Percentiles rank a stretch among this genome's conserved stretches.
phyloP scores from a whole-genome alignment of 2,329 filamentous ascomycete genomes.

The Alternaria conjuncta region DNA sequence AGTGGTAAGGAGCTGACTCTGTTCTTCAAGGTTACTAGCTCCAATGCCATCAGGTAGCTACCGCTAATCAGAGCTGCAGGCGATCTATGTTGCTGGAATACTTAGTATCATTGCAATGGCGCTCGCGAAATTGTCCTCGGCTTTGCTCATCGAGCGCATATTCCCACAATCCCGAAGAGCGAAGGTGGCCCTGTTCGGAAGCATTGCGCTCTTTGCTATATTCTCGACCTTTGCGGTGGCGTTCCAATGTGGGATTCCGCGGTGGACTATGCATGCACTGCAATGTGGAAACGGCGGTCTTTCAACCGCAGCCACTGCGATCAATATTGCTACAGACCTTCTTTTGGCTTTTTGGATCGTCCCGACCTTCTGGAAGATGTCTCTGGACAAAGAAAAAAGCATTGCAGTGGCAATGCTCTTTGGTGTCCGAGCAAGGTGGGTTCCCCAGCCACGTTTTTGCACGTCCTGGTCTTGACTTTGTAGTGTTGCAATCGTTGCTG shows the following conservation, averaged over 20 bases:
- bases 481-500: slow-evolving; percentile 18
- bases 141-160: slow-evolving; percentile 26
- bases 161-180: slow-evolving; percentile 18
- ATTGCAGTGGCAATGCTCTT: slow-evolving; percentile 20
- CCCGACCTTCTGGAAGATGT: slow-evolving; percentile 26
- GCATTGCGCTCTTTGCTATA: slow-evolving; percentile 17
- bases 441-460: neutral
- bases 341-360: slow-evolving; percentile 34
- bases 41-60: neutral
- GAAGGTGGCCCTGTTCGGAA: slow-evolving; percentile 15
- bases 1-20: slow-evolving; percentile 1
- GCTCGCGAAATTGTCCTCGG: slow-evolving; percentile 24
- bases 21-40: slow-evolving; percentile 23
- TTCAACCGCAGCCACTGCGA: slow-evolving; percentile 21
- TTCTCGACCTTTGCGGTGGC: slow-evolving; percentile 19
- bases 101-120: slow-evolving; percentile 20
- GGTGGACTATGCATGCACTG: slow-evolving; percentile 9
- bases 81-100: slow-evolving; percentile 16
- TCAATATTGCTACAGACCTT: slow-evolving; percentile 31
- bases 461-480: neutral
- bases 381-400: slow-evolving; percentile 18
- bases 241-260: slow-evolving; percentile 26
- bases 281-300: slow-evolving; percentile 21
- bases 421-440: slow-evolving; percentile 21
- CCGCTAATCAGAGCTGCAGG: slow-evolving; percentile 10